phyloP scores from a whole-genome alignment of 768 basidiomycete species.

The Lenzites betulinus region DNA sequence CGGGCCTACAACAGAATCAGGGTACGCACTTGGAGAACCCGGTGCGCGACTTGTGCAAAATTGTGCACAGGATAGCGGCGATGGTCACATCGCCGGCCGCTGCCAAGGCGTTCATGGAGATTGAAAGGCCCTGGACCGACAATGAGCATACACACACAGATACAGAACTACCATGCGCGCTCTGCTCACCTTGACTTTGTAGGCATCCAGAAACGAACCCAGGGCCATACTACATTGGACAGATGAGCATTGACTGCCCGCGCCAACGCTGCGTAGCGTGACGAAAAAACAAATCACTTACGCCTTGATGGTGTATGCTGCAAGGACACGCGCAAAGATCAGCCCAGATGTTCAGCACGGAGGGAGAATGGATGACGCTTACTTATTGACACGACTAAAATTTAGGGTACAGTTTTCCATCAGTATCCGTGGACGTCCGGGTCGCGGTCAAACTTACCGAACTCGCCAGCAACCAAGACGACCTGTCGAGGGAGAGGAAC shows the following conservation, averaged over 20 bases:
- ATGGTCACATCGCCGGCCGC: conserved; percentile 53
- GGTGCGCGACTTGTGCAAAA: conserved; percentile 52
- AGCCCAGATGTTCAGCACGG: conserved; percentile 35
- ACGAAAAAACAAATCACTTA: not conserved
- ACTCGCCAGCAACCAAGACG: conserved; percentile 49
- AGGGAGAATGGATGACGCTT: conserved; percentile 5
- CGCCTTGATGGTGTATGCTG: conserved; percentile 18
- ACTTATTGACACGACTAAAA: conserved; percentile 7
- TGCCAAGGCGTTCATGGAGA: conserved; percentile 56
- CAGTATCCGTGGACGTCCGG: too few species aligned
- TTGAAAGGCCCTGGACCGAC: conserved; percentile 46
- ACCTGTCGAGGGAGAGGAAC: conserved; percentile 31
- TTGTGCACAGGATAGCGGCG: conserved; percentile 49
- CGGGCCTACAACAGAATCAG: too few species aligned
- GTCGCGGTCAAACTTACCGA: conserved; percentile 36
- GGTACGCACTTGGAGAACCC: conserved; percentile 43
- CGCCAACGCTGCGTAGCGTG: not conserved
- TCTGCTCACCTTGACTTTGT: conserved; percentile 9
- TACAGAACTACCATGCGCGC: too few species aligned
- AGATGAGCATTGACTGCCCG: not conserved
- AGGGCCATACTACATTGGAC: not conserved
- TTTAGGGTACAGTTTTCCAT: too few species aligned
- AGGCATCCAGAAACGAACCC: conserved; percentile 8
- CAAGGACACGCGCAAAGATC: not conserved
- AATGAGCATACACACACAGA: not conserved